Conservation (phyloP, 140 eudicot species). For the Anethum foeniculum region DNA sequence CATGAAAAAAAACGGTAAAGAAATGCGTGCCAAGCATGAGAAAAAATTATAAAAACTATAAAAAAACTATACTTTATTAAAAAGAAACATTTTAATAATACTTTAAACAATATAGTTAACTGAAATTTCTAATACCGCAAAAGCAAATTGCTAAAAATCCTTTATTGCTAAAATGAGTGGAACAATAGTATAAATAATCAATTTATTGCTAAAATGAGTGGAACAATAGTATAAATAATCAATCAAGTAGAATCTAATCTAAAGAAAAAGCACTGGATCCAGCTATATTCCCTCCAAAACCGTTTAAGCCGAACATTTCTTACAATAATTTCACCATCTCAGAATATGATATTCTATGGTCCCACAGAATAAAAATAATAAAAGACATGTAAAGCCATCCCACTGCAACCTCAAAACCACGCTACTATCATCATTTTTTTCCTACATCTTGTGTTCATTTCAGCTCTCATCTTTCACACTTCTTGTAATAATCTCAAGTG, state of each 20-base stretch:
- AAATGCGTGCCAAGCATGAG: too few species aligned
- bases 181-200: not conserved
- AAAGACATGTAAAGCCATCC: not conserved
- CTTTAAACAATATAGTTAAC: too few species aligned
- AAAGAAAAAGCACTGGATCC: not conserved
- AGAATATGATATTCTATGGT: slow-evolving; percentile 1
- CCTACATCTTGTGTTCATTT: not conserved
- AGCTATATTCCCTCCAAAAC: not conserved
- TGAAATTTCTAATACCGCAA: too few species aligned
- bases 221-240: not conserved
- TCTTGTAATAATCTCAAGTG: not conserved
- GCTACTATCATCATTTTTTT: not conserved
- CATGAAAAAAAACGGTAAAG: too few species aligned
- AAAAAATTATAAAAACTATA: too few species aligned
- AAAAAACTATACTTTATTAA: too few species aligned
- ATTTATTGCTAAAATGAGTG: not conserved
- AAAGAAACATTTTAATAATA: too few species aligned
- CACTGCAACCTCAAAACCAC: slow-evolving; percentile 2
- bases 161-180: not conserved
- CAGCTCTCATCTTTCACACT: not conserved
- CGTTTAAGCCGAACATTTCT: not conserved
- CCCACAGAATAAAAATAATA: slow-evolving; percentile 1
- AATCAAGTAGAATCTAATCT: not conserved
- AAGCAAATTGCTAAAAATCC: too few species aligned
- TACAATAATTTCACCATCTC: not conserved